Evolutionary conservation across 176 grass and related monocot genomes (phyloP).

Genomic region (Aegilops sharonensis): DNA sequence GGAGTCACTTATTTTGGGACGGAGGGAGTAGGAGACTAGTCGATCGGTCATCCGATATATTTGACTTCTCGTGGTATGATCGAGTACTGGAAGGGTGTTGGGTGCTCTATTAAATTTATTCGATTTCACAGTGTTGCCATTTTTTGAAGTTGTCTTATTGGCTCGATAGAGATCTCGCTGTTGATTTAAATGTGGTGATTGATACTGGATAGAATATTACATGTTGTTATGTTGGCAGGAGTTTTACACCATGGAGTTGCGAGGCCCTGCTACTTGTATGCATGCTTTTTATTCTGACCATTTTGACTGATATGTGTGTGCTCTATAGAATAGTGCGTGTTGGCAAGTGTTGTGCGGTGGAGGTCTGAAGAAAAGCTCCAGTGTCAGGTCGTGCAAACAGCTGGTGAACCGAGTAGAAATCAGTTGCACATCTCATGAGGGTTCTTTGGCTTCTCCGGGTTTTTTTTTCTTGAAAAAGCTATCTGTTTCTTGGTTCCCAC

Average conservation of each 20-base stretch:
- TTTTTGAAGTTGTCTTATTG: background rate
- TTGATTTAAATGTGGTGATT: background rate
- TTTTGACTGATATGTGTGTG: background rate
- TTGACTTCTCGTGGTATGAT: background rate
- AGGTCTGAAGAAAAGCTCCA: background rate
- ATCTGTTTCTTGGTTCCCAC: background rate
- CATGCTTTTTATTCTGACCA: background rate
- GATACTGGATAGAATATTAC: background rate
- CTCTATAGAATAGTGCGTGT: background rate
- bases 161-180: background rate
- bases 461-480: too few species aligned
- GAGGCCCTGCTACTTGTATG: background rate
- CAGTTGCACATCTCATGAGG: too few species aligned
- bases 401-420: background rate
- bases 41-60: background rate
- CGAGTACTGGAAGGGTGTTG: background rate
- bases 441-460: background rate
- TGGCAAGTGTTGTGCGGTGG: background rate
- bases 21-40: background rate
- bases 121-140: background rate
- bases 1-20: too few species aligned
- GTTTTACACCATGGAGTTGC: background rate
- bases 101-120: background rate
- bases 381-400: background rate
- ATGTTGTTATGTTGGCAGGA: constrained; percentile 1